phyloP scores from a whole-genome alignment of 345 rosid species.

The Rhizophora mangle region DNA sequence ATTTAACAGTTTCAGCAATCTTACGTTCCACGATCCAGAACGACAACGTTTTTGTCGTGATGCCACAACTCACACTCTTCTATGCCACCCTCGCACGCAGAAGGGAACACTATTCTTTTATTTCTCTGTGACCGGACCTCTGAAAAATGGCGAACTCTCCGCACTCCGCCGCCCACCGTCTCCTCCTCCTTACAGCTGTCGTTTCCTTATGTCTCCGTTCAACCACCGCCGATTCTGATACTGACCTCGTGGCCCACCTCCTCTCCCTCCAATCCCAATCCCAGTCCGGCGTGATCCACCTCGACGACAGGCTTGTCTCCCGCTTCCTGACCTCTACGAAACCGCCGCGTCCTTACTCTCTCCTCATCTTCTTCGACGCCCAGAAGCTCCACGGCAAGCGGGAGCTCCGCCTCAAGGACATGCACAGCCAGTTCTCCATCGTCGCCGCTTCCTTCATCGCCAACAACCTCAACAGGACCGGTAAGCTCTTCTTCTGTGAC shows the following conservation, averaged over 20 bases:
- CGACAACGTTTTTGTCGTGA: no score
- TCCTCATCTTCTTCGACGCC: conserved; percentile 91
- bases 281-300: conserved; percentile 65
- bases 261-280: conserved; percentile 59
- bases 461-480: conserved; percentile 48
- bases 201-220: conserved; percentile 7
- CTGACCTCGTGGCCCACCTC: conserved; percentile 59
- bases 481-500: conserved; percentile 75
- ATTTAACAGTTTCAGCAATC: no score
- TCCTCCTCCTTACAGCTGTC: conserved; percentile 26
- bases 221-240: conserved; percentile 28
- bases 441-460: conserved; percentile 66
- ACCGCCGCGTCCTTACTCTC: conserved; percentile 66
- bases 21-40: no score
- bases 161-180: neutral
- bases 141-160: conserved; percentile 17
- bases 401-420: conserved; percentile 69
- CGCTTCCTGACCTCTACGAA: conserved; percentile 67
- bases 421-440: conserved; percentile 63
- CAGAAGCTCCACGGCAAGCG: conserved; percentile 53
- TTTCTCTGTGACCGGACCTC: no score
- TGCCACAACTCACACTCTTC: no score
- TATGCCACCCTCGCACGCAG: no score
- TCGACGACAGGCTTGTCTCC: conserved; percentile 67
- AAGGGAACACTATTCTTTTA: no score